Conservation (phyloP, 306 rosid species). For the Vigna unguiculata region DNA sequence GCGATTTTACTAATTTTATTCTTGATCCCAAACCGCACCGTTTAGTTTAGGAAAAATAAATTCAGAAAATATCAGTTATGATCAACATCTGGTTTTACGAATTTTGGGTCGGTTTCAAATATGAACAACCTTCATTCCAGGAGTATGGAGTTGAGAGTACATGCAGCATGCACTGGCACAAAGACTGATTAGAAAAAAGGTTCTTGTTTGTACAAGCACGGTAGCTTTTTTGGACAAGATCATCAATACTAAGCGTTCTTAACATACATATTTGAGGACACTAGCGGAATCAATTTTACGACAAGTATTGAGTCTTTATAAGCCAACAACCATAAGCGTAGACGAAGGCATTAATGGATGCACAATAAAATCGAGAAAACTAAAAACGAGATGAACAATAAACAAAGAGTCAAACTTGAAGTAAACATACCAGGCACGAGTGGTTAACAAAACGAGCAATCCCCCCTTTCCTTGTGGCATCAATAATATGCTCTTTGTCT, state of each 20-base stretch:
- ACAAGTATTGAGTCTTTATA: slow-evolving; percentile 1
- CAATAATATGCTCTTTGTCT: slow-evolving; percentile 74
- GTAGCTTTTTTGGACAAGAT: slow-evolving; percentile 7
- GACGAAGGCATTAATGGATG: neutral
- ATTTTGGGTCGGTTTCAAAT: too few species aligned
- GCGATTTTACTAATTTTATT: too few species aligned
- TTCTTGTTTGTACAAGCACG: neutral
- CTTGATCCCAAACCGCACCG: too few species aligned
- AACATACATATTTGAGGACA: neutral
- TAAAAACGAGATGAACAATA: neutral
- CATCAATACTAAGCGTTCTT: neutral
- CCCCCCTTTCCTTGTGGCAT: slow-evolving; percentile 81
- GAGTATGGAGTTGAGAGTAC: neutral
- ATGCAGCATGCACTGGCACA: neutral
- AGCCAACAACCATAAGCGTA: neutral
- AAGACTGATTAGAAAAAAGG: neutral
- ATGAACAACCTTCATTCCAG: too few species aligned
- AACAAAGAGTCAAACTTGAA: neutral
- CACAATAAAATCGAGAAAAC: slow-evolving; percentile 6
- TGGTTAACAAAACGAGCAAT: slow-evolving; percentile 83
- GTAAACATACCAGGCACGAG: slow-evolving; percentile 71
- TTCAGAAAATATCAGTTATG: too few species aligned
- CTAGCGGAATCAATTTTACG: slow-evolving; percentile 2
- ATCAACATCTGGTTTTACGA: too few species aligned
- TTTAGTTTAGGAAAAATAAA: too few species aligned